Evolutionary conservation across 2,329 filamentous ascomycete species (phyloP).

Genomic region (Gaeumannomyces sp.): DNA sequence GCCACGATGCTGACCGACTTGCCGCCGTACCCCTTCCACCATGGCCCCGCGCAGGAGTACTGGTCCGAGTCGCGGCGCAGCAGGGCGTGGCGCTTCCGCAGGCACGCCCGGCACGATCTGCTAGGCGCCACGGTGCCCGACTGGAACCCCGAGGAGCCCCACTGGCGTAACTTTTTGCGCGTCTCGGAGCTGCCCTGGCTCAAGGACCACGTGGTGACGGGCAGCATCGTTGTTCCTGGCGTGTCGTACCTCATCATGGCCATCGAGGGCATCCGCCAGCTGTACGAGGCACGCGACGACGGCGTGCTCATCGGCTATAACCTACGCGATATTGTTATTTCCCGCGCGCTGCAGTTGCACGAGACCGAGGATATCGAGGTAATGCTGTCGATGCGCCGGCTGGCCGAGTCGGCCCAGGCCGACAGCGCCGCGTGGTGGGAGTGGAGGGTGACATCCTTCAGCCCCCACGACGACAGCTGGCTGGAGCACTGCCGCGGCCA

Average conservation of each 20-base stretch:
- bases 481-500: constrained; percentile 20
- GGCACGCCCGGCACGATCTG: constrained; percentile 30
- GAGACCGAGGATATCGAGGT: constrained; percentile 18
- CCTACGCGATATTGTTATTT: constrained; percentile 15
- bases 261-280: constrained; percentile 29
- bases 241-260: constrained; percentile 32
- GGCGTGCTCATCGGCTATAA: constrained; percentile 14
- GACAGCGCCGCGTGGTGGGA: constrained; percentile 2
- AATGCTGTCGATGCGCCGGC: constrained; percentile 17
- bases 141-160: constrained; percentile 12
- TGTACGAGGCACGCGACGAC: too few relatives aligned
- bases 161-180: constrained; percentile 22
- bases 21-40: constrained; percentile 38
- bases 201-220: constrained; percentile 23
- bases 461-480: constrained; percentile 11
- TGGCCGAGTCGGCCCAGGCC: constrained; percentile 2
- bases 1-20: constrained; percentile 32
- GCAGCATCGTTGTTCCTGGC: constrained; percentile 29
- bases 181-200: constrained; percentile 28
- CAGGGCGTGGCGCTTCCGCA: constrained; percentile 21
- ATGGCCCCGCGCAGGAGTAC: constrained; percentile 29
- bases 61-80: constrained; percentile 35
- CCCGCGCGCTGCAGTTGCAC: constrained; percentile 18
- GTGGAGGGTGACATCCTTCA: constrained; percentile 4
- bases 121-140: constrained; percentile 25